phyloP scores from a whole-genome alignment of 495 filamentous ascomycete species.

The Immersiella caudata region DNA sequence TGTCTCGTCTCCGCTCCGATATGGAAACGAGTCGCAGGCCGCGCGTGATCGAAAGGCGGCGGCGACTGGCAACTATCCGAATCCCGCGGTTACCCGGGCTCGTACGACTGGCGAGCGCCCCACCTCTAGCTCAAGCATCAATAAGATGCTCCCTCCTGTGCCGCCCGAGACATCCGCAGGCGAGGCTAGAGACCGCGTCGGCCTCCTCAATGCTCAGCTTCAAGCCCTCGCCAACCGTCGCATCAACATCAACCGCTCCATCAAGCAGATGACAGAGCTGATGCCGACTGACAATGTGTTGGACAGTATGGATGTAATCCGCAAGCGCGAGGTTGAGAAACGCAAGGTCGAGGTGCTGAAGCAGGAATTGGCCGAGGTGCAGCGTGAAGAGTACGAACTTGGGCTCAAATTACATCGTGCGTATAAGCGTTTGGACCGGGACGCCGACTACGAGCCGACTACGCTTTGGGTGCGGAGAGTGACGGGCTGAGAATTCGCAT shows the following conservation, averaged over 20 bases:
- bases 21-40: slow-evolving; percentile 21
- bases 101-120: slow-evolving; percentile 25
- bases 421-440: slow-evolving; percentile 71
- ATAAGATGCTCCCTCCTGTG: slow-evolving; percentile 61
- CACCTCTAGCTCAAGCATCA: slow-evolving; percentile 37
- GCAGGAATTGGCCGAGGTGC: slow-evolving; percentile 75
- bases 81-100: slow-evolving; percentile 25
- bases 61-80: background rate
- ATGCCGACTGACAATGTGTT: slow-evolving; percentile 58
- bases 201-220: slow-evolving; percentile 66
- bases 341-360: slow-evolving; percentile 69
- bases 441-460: slow-evolving; percentile 65
- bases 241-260: slow-evolving; percentile 69
- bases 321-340: slow-evolving; percentile 68
- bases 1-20: slow-evolving; percentile 31
- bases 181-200: slow-evolving; percentile 61
- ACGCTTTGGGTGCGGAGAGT: slow-evolving; percentile 81
- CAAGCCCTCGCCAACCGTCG: slow-evolving; percentile 67
- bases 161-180: slow-evolving; percentile 57
- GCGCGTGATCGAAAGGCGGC: slow-evolving; percentile 22
- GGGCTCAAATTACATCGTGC: slow-evolving; percentile 81
- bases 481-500: slow-evolving; percentile 37
- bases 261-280: slow-evolving; percentile 70
- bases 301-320: slow-evolving; percentile 46
- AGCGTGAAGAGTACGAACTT: slow-evolving; percentile 80